Conservation (phyloP, 164 flowering plant species). For the Magnolia sinica region DNA sequence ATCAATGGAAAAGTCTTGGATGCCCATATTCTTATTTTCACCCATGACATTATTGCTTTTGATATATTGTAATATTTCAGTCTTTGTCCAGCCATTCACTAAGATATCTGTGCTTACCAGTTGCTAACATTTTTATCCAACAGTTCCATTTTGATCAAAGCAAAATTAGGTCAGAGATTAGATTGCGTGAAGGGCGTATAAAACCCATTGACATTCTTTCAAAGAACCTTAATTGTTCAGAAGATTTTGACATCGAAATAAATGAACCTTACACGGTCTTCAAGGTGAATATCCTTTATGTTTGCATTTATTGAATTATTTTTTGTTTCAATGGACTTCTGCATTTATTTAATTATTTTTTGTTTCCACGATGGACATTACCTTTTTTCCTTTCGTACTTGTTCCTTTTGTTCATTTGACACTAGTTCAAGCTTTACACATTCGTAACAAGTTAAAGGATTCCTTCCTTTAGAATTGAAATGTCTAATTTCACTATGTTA, state of each 20-base stretch:
- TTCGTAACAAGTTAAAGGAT: too few species aligned
- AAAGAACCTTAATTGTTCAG: constrained; percentile 77
- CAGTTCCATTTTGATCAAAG: constrained; percentile 99
- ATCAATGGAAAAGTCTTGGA: constrained; percentile 1
- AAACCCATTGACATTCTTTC: constrained; percentile 90
- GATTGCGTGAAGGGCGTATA: constrained; percentile 83
- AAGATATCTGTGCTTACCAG: background rate
- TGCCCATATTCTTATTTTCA: background rate
- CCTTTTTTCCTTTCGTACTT: background rate
- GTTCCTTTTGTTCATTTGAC: background rate
- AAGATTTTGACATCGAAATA: constrained; percentile 73
- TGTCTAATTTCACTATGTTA: too few species aligned
- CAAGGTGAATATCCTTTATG: constrained; percentile 47
- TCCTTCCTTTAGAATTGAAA: too few species aligned
- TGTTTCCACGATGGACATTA: background rate
- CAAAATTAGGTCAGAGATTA: constrained; percentile 84
- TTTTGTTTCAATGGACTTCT: too few species aligned
- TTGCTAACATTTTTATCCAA: constrained; percentile 18
- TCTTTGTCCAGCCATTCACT: background rate
- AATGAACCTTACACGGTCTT: constrained; percentile 96
- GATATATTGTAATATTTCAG: background rate
- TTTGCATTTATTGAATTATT: background rate
- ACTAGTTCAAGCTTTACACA: too few species aligned
- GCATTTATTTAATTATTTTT: too few species aligned
- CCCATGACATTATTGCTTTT: background rate